phyloP scores from a whole-genome alignment of 352 stramenopile species.

The Blastocystis sp. region DNA sequence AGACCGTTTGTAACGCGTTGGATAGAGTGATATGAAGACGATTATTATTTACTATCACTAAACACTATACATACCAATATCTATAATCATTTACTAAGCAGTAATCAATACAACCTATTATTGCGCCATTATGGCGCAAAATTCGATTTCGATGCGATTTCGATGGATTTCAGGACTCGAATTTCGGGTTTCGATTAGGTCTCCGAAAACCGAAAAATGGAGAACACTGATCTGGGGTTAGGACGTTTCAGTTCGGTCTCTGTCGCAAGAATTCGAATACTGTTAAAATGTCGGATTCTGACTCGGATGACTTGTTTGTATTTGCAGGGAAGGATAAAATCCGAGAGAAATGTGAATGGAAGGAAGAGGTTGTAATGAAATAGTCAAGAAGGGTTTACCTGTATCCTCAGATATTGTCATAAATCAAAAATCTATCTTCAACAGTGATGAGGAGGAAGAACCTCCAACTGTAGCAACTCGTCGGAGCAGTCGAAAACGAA shows the following conservation, averaged over 20 bases:
- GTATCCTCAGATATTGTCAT: not conserved
- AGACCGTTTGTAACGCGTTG: too few species aligned
- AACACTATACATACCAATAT: too few species aligned
- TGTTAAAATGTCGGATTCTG: conserved; percentile 24
- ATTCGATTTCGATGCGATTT: too few species aligned
- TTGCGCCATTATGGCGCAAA: too few species aligned
- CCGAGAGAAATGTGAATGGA: not conserved
- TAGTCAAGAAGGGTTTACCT: not conserved
- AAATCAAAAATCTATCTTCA: conserved; percentile 1
- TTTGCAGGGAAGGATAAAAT: not conserved
- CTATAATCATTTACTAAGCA: too few species aligned
- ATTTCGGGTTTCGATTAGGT: not conserved
- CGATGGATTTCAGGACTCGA: too few species aligned
- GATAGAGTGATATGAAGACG: too few species aligned
- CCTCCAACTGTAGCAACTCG: too few species aligned
- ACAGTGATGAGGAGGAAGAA: conserved; percentile 20
- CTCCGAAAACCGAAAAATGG: not conserved
- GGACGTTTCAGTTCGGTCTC: too few species aligned
- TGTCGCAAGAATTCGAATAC: not conserved
- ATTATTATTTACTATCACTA: too few species aligned
- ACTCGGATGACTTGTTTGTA: conserved; percentile 19
- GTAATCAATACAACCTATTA: too few species aligned
- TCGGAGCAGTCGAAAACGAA: not conserved
- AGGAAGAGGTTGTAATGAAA: not conserved
- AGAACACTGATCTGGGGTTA: not conserved